phyloP scores from a whole-genome alignment of 805 yeast species.

The Saccharomyces eubayanus region DNA sequence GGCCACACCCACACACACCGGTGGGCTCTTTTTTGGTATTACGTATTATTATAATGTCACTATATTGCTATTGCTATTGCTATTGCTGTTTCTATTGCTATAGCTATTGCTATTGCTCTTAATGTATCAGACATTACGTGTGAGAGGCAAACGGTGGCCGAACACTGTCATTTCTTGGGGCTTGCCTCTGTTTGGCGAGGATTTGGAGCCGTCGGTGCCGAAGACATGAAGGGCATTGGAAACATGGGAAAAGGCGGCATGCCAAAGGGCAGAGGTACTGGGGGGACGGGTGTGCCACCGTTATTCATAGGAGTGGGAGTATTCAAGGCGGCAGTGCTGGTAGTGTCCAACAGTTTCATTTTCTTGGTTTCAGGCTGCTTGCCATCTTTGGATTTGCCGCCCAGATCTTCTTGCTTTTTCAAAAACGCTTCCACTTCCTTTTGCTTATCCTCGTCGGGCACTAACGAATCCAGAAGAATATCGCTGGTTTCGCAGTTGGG shows the following conservation, averaged over 20 bases:
- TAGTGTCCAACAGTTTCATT: background rate
- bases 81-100: background rate
- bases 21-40: background rate
- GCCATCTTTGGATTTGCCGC: slow-evolving; percentile 10
- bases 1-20: background rate
- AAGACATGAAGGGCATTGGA: slow-evolving; percentile 30
- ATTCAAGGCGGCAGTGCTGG: background rate
- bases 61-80: too few species aligned
- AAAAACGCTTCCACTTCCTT: slow-evolving; percentile 45
- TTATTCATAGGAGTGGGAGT: background rate
- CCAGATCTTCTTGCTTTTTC: slow-evolving; percentile 26
- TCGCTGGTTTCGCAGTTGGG: slow-evolving; percentile 78
- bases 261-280: slow-evolving; percentile 26
- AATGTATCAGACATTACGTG: background rate
- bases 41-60: background rate
- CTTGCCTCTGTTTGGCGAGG: background rate
- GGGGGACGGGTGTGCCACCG: slow-evolving; percentile 6
- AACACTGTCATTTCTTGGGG: background rate
- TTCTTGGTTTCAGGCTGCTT: slow-evolving; percentile 6
- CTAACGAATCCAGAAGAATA: slow-evolving; percentile 63
- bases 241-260: slow-evolving; percentile 33
- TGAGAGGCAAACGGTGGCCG: background rate
- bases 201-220: slow-evolving; percentile 4
- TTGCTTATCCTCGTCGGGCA: slow-evolving; percentile 52
- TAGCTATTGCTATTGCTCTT: background rate